Evolutionary conservation across 768 basidiomycete species (phyloP).

Genomic region (Candolleomyces aberdarensis): DNA sequence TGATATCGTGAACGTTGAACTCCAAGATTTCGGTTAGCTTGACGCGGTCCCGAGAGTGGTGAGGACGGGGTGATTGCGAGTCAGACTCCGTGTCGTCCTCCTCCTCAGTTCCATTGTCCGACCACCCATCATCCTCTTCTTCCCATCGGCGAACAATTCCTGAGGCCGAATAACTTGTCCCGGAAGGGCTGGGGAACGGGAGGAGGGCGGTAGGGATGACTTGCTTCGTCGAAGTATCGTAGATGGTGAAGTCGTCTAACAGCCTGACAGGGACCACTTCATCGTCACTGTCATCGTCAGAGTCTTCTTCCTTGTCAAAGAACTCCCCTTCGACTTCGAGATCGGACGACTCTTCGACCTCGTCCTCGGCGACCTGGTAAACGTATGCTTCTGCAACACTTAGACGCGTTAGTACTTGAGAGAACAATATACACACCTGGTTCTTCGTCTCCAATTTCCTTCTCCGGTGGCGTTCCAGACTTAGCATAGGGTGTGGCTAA

Average conservation of each 20-base stretch:
- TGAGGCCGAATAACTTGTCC: slow-evolving; percentile 30
- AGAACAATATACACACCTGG: background rate
- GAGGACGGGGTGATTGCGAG: too few species aligned
- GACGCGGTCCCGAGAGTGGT: slow-evolving; percentile 22
- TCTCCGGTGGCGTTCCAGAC: too few species aligned
- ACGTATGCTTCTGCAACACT: background rate
- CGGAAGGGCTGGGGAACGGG: slow-evolving; percentile 16
- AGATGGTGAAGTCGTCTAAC: slow-evolving; percentile 53
- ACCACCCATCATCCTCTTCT: slow-evolving; percentile 19
- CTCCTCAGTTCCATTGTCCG: slow-evolving; percentile 26
- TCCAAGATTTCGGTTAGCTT: slow-evolving; percentile 42
- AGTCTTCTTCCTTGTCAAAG: background rate
- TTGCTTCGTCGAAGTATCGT: slow-evolving; percentile 32
- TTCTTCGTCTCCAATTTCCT: too few species aligned
- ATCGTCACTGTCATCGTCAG: slow-evolving; percentile 33
- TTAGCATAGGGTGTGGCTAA: too few species aligned
- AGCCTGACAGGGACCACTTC: slow-evolving; percentile 52
- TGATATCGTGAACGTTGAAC: slow-evolving; percentile 43
- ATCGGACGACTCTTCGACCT: slow-evolving; percentile 37
- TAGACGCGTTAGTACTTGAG: background rate
- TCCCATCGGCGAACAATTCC: slow-evolving; percentile 41
- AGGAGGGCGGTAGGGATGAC: slow-evolving; percentile 41
- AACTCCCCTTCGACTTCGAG: slow-evolving; percentile 27
- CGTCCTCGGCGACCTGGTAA: slow-evolving; percentile 21
- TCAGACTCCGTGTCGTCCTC: slow-evolving; percentile 19